Conservation (phyloP, 1,284 basidiomycete genomes). For the Ceratobasidium sp. region DNA sequence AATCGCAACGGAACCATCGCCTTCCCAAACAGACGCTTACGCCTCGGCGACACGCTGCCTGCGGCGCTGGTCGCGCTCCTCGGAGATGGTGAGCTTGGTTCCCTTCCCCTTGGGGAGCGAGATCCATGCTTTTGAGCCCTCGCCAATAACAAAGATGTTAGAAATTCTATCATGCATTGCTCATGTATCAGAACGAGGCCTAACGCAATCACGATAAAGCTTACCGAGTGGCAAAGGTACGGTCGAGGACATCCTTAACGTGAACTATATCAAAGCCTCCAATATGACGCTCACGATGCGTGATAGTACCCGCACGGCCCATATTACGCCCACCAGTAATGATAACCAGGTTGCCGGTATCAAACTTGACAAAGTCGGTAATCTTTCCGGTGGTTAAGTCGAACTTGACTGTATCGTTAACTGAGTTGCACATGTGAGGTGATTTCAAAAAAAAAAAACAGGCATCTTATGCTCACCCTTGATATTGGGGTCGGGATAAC, state of each 20-base stretch:
- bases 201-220: slow-evolving; percentile 54
- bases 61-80: slow-evolving; percentile 74
- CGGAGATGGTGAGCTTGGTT: slow-evolving; percentile 90
- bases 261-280: slow-evolving; percentile 99
- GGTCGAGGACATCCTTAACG: slow-evolving; percentile 94
- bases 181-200: not conserved
- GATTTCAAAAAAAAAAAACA: too few species aligned
- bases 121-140: slow-evolving; percentile 95
- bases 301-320: slow-evolving; percentile 96
- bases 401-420: slow-evolving; percentile 98
- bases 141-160: slow-evolving; percentile 98
- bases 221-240: slow-evolving; percentile 95
- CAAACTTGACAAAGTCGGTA: slow-evolving; percentile 91
- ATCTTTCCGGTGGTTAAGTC: slow-evolving; percentile 97
- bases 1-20: slow-evolving; percentile 32
- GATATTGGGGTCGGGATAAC: slow-evolving; percentile 97
- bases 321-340: slow-evolving; percentile 99
- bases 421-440: slow-evolving; percentile 54
- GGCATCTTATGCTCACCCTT: slow-evolving; percentile 56
- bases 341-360: slow-evolving; percentile 97
- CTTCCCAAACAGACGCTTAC: slow-evolving; percentile 7
- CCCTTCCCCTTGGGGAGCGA: slow-evolving; percentile 99
- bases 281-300: slow-evolving; percentile 95
- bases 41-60: slow-evolving; percentile 48
- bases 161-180: slow-evolving; percentile 73